phyloP scores from a whole-genome alignment of 2,329 filamentous ascomycete species.

The Stagonosporopsis rhizophila region DNA sequence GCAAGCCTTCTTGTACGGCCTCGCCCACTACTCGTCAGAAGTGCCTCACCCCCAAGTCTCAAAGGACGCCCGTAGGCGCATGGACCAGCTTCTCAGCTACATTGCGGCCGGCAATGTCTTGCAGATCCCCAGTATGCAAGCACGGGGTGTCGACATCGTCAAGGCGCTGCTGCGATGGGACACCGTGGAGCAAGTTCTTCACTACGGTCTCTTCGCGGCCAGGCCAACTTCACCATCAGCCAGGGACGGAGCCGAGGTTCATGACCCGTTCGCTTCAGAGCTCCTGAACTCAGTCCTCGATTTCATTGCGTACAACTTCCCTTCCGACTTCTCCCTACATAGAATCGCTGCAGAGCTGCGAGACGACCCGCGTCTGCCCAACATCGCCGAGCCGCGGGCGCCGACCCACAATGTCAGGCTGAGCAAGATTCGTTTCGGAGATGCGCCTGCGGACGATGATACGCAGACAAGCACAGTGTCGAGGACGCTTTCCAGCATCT shows the following conservation, averaged over 20 bases:
- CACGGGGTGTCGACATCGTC: slow-evolving; percentile 67
- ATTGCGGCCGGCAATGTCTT: slow-evolving; percentile 68
- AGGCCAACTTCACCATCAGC: slow-evolving; percentile 20
- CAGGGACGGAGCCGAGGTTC: slow-evolving; percentile 39
- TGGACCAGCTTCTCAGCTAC: slow-evolving; percentile 61
- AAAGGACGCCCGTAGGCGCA: slow-evolving; percentile 44
- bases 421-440: slow-evolving; percentile 74
- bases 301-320: slow-evolving; percentile 68
- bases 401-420: slow-evolving; percentile 61
- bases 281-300: slow-evolving; percentile 64
- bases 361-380: slow-evolving; percentile 58
- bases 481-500: slow-evolving; percentile 67
- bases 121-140: slow-evolving; percentile 61
- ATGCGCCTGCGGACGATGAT: slow-evolving; percentile 60
- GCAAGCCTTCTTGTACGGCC: slow-evolving; percentile 38
- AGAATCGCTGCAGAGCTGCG: slow-evolving; percentile 55
- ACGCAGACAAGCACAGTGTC: slow-evolving; percentile 50
- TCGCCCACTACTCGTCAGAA: slow-evolving; percentile 37
- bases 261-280: slow-evolving; percentile 62
- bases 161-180: slow-evolving; percentile 67
- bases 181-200: slow-evolving; percentile 66
- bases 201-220: slow-evolving; percentile 63
- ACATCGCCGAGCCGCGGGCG: slow-evolving; percentile 44
- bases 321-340: slow-evolving; percentile 67
- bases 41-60: slow-evolving; percentile 30